These are phyloP conservation scores for Xanthoconium separans DNA, from an alignment of 1,284 basidiomycete genomes.

Conservation along the genomic window DNA sequence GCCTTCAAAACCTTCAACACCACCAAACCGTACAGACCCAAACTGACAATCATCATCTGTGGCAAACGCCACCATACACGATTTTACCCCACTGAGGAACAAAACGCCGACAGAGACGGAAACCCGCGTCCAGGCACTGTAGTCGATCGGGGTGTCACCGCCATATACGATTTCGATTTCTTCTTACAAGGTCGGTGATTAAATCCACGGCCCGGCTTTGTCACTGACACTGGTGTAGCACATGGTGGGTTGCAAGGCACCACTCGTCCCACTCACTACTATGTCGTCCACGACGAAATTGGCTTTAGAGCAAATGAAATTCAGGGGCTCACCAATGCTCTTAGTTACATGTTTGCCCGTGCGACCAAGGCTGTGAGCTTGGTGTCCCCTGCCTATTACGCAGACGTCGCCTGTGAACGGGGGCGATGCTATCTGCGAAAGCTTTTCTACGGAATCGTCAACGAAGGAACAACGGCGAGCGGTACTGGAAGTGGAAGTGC, in stretches of 20 bases:
- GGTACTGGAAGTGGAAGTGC: constrained; percentile 24
- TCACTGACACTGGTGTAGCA: constrained; percentile 36
- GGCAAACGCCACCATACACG: constrained; percentile 84
- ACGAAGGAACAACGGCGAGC: constrained; percentile 33
- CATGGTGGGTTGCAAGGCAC: constrained; percentile 68
- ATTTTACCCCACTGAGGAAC: constrained; percentile 70
- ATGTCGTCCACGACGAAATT: constrained; percentile 73
- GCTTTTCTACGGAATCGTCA: constrained; percentile 53
- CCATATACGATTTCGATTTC: constrained; percentile 79
- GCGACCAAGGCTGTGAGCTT: constrained; percentile 80
- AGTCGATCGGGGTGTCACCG: constrained; percentile 70
- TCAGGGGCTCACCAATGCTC: constrained; percentile 59
- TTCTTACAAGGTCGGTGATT: constrained; percentile 57
- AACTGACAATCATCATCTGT: constrained; percentile 75
- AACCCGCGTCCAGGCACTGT: constrained; percentile 77
- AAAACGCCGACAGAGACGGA: constrained; percentile 58
- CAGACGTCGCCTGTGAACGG: constrained; percentile 75
- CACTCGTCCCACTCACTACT: constrained; percentile 76
- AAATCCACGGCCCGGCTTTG: background rate
- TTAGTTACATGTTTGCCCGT: constrained; percentile 76
- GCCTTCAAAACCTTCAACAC: constrained; percentile 57
- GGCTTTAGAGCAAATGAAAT: constrained; percentile 66
- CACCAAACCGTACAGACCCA: constrained; percentile 55
- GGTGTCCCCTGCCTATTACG: constrained; percentile 76
- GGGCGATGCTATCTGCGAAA: constrained; percentile 75